Conservation (phyloP, 2,329 filamentous ascomycete species). For the Parastagonospora avenae region DNA sequence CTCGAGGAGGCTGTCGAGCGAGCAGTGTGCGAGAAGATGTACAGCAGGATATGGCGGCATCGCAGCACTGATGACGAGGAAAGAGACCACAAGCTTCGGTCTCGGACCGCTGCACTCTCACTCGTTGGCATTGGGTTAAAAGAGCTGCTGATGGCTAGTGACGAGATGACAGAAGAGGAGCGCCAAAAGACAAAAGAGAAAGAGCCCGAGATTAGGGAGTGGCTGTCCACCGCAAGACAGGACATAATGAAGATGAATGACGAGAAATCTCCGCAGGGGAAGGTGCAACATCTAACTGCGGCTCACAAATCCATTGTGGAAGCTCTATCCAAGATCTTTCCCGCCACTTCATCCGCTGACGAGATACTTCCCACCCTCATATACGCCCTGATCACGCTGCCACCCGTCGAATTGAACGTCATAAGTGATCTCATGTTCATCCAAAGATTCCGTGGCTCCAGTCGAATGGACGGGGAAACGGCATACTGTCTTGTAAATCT, state of each 20-base stretch:
- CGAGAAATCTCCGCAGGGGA: slow-evolving; percentile 85
- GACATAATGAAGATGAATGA: slow-evolving; percentile 83
- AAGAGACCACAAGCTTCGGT: slow-evolving; percentile 90
- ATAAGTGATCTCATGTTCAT: slow-evolving; percentile 97
- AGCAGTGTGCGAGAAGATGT: slow-evolving; percentile 79
- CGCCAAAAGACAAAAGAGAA: slow-evolving; percentile 60
- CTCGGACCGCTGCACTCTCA: slow-evolving; percentile 86
- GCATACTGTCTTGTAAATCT: slow-evolving; percentile 96
- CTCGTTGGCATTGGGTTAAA: slow-evolving; percentile 89
- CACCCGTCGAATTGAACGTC: slow-evolving; percentile 82
- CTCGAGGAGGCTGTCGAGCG: slow-evolving; percentile 93
- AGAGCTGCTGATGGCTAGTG: slow-evolving; percentile 69
- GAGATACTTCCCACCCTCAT: slow-evolving; percentile 97
- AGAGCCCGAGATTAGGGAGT: slow-evolving; percentile 71
- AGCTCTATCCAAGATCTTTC: slow-evolving; percentile 69
- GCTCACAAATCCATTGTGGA: slow-evolving; percentile 96
- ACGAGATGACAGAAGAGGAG: slow-evolving; percentile 61
- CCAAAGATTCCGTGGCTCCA: slow-evolving; percentile 84
- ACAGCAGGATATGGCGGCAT: slow-evolving; percentile 88
- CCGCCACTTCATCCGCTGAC: slow-evolving; percentile 85
- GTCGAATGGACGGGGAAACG: slow-evolving; percentile 88
- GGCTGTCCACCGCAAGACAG: slow-evolving; percentile 69
- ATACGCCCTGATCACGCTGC: slow-evolving; percentile 90
- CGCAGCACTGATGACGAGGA: slow-evolving; percentile 91
- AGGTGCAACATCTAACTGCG: slow-evolving; percentile 84